Conservation (phyloP, 345 rosid species). For the Kandelia obovata region DNA sequence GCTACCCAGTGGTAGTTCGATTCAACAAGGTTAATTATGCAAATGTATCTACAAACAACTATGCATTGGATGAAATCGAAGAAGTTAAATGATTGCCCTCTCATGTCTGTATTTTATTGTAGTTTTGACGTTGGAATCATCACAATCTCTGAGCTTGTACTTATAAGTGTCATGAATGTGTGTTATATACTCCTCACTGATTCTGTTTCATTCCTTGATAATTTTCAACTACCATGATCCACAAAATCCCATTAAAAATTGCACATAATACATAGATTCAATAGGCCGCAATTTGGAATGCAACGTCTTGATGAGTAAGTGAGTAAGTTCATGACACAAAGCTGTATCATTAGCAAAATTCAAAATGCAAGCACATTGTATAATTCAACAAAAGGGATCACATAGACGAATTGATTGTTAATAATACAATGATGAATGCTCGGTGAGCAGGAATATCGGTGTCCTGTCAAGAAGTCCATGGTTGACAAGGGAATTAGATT, state of each 20-base stretch:
- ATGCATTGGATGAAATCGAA: conserved; percentile 81
- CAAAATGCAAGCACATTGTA: conserved; percentile 8
- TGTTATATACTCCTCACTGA: conserved; percentile 21
- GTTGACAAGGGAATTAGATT: not conserved
- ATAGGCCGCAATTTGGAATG: not conserved
- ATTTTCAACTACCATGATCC: not conserved
- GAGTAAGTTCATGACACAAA: too few species aligned
- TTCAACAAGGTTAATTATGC: conserved; percentile 85
- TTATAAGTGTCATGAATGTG: conserved; percentile 25
- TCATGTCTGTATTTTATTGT: conserved; percentile 8
- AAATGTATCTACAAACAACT: conserved; percentile 92
- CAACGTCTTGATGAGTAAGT: too few species aligned
- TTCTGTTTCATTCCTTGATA: conserved; percentile 7
- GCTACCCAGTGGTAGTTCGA: conserved; percentile 93
- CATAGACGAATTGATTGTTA: conserved; percentile 5
- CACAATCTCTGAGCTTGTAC: conserved; percentile 23
- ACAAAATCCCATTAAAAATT: not conserved
- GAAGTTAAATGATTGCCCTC: conserved; percentile 49
- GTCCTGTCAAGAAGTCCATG: conserved; percentile 12
- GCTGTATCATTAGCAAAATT: too few species aligned
- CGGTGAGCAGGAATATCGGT: not conserved
- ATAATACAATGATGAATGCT: not conserved
- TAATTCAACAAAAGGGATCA: not conserved
- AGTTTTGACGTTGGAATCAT: conserved; percentile 20
- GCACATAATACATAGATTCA: not conserved